Percentiles rank a stretch among this genome's conserved stretches.
phyloP scores from a whole-genome alignment of 2,329 filamentous ascomycete genomes.

The Chaetomium sp. region DNA sequence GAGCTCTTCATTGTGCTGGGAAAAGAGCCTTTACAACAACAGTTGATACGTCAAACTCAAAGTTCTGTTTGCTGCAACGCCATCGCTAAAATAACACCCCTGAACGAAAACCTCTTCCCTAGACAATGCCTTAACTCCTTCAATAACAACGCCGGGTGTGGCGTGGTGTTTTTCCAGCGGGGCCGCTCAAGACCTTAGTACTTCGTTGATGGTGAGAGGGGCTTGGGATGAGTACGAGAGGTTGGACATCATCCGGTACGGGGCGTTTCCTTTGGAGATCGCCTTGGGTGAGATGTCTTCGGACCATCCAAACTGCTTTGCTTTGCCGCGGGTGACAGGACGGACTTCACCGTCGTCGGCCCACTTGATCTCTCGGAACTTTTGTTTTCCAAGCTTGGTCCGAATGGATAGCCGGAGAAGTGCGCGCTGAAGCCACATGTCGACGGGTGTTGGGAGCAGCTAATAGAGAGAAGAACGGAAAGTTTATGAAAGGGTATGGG shows the following conservation, averaged over 20 bases:
- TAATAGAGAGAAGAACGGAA: background rate
- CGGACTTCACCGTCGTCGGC: constrained; percentile 18
- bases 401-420: constrained; percentile 4
- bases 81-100: background rate
- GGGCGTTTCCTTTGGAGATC: background rate
- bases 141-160: background rate
- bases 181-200: background rate
- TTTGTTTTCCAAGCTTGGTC: background rate
- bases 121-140: background rate
- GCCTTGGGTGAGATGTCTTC: background rate
- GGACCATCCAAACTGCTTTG: constrained; percentile 17
- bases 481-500: background rate
- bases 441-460: background rate
- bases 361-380: constrained; percentile 13
- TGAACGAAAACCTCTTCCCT: background rate
- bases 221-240: constrained; percentile 13
- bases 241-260: constrained; percentile 14
- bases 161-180: background rate
- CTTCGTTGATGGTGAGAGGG: background rate
- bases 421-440: constrained; percentile 17
- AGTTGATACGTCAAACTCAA: background rate
- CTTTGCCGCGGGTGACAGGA: constrained; percentile 23
- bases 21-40: background rate
- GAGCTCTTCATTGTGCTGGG: background rate
- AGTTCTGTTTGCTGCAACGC: background rate